Base-by-base conservation (phyloP, 768 basidiomycete genomes). In the Suillus fuscotomentosus region DNA sequence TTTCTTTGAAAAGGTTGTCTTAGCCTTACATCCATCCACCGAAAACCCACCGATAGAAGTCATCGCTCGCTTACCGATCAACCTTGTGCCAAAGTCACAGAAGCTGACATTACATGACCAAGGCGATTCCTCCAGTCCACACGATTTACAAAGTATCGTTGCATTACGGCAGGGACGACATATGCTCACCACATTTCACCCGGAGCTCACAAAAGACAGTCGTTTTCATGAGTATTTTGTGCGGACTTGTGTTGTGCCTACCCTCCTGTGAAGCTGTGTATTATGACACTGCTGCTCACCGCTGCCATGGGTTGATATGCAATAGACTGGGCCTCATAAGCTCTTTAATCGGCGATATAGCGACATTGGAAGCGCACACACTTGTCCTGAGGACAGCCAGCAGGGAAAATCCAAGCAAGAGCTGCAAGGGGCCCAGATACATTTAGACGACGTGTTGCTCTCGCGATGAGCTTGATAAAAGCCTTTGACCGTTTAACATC, bases 221-320 rank as follows among this genome's bases (percentile, higher is more conserved):
- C 86, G 96, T 45, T 93, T 98, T 71, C 96, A 97, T 75, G 91
- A 97, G 65, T 97, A 92, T 74, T 98, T 97, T 71, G 81, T 97
- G 48, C 81, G 81, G 62, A 83, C 88, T 70, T 94, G 91, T 70
- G 91, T 95, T 10, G 65, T 87, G 5, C 71, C 76, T 66, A 59
- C 56, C 14, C 67, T 68, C 34, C 64, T 67, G 55, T 42, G 15
- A 24, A 71, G 62, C 68, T 39, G 51, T 17, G 4, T 42, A 14
- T 17, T 48, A 20, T 42, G 41, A 31, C 17, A 27, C 27, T 42
- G 10, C 56, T 15, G 10, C 38, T 24, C n/a, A 15, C 15, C 9
- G 22, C 2, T 14, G 11, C 15, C 24, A 24, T 50, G 48, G 20
- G 22, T 50, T 14, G 22, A 8, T 6, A 7, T 24, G 14, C 24